These are phyloP conservation scores for Ramicandelaber brevisporus DNA, from an alignment of 192 early-diverging fungal species.

Conservation along the genomic window DNA sequence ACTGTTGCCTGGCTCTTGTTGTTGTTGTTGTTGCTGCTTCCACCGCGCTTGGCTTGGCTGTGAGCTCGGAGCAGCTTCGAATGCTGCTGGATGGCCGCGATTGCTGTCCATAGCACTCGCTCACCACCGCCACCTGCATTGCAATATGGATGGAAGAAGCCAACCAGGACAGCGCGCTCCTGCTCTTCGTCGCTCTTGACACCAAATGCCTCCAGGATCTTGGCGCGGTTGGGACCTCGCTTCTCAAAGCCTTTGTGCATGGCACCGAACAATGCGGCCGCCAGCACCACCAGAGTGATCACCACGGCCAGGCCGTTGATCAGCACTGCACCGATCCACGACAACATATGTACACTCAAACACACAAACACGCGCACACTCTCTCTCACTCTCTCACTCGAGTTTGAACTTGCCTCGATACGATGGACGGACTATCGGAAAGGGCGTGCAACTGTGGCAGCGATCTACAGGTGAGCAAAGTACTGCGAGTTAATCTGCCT, in stretches of 20 bases:
- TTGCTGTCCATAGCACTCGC: conserved; percentile 78
- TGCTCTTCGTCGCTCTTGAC: conserved; percentile 8
- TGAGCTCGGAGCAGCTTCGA: too few relatives aligned
- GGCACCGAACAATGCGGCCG: too few relatives aligned
- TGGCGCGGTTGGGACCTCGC: conserved; percentile 4
- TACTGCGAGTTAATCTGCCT: too few relatives aligned
- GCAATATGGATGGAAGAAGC: conserved; percentile 91
- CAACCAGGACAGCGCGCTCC: conserved; percentile 21
- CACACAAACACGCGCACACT: neutral
- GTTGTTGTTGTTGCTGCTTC: too few relatives aligned
- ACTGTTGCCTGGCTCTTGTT: too few relatives aligned
- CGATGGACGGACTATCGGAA: conserved; percentile 1
- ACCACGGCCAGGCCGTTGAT: conserved; percentile 5
- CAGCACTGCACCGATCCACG: conserved; percentile 6
- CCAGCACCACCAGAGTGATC: conserved; percentile 1
- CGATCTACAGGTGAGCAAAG: conserved; percentile 1
- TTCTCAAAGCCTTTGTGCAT: conserved; percentile 8
- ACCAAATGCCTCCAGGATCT: neutral
- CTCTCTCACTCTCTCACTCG: too few relatives aligned
- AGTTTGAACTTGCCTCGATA: neutral
- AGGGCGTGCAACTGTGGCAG: conserved; percentile 3
- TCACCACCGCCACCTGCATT: conserved; percentile 90
- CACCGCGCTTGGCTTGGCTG: too few relatives aligned
- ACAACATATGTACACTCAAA: conserved; percentile 4
- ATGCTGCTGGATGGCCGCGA: conserved; percentile 48